phyloP scores from a whole-genome alignment of 2,329 filamentous ascomycete species.

The Penicillium digitatum region DNA sequence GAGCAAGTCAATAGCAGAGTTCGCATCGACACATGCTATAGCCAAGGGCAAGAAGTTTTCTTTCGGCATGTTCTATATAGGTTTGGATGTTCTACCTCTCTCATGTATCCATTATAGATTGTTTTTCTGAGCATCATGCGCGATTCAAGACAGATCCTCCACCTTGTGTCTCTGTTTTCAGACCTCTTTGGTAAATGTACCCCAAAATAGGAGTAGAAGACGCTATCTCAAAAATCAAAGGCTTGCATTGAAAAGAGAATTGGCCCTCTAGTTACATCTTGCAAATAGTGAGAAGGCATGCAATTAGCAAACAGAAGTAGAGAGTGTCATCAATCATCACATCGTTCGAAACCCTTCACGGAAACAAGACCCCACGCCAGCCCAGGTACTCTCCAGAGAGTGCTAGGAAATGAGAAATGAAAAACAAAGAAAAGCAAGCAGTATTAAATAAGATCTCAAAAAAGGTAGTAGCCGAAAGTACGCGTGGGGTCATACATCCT shows the following conservation, averaged over 20 bases:
- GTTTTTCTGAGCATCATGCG: background rate
- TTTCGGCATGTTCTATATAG: background rate
- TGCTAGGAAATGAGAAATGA: background rate
- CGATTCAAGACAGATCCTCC: background rate
- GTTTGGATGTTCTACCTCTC: background rate
- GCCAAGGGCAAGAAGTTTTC: background rate
- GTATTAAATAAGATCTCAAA: background rate
- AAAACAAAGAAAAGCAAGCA: background rate
- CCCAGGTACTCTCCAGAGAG: background rate
- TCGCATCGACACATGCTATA: background rate
- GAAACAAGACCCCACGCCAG: background rate
- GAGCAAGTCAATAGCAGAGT: background rate
- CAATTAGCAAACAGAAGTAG: slow-evolving; percentile 1
- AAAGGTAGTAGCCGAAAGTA: background rate
- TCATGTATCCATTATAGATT: background rate
- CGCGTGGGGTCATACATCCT: slow-evolving; percentile 22
- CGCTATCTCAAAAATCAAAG: background rate
- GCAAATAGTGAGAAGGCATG: background rate
- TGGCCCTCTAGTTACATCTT: background rate
- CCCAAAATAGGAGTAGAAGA: slow-evolving; percentile 6
- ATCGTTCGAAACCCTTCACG: slow-evolving; percentile 9
- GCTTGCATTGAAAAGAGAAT: background rate
- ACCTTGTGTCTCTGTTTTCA: background rate
- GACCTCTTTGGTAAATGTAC: background rate
- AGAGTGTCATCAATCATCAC: slow-evolving; percentile 21